phyloP scores from a whole-genome alignment of 371 early-diverging fungal genomes.

The Mortierella sp. region DNA sequence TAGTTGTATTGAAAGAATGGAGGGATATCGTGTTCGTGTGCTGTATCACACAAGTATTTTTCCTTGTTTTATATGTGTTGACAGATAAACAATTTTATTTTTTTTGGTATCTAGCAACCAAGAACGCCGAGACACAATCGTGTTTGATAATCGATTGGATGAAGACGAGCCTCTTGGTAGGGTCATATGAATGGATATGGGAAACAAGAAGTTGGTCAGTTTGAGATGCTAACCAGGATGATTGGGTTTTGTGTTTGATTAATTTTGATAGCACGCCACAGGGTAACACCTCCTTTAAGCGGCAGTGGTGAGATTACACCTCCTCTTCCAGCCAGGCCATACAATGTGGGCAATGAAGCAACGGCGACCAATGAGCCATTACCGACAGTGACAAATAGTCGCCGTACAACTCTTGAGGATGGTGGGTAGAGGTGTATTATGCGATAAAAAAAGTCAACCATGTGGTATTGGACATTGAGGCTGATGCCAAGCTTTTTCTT shows the following conservation, averaged over 20 bases:
- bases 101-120: background rate
- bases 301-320: slow-evolving; percentile 19
- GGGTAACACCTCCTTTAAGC: slow-evolving; percentile 36
- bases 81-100: background rate
- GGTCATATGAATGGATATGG: slow-evolving; percentile 1
- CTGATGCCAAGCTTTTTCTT: slow-evolving; percentile 28
- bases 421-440: slow-evolving; percentile 28
- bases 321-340: slow-evolving; percentile 35
- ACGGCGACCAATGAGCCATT: slow-evolving; percentile 7
- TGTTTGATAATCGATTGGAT: slow-evolving; percentile 32
- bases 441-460: background rate
- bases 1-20: background rate
- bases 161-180: slow-evolving; percentile 54
- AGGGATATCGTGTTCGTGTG: background rate
- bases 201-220: no score
- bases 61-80: no score
- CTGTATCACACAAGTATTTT: background rate
- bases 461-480: background rate
- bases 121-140: slow-evolving; percentile 27
- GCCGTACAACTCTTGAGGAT: slow-evolving; percentile 45
- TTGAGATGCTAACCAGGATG: no score
- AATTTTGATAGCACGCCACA: slow-evolving; percentile 36
- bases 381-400: slow-evolving; percentile 10
- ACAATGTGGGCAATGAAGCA: slow-evolving; percentile 8
- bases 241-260: no score